These are phyloP conservation scores for Gymnopilus dilepis DNA, from an alignment of 768 basidiomycete species.

Conservation along the genomic window DNA sequence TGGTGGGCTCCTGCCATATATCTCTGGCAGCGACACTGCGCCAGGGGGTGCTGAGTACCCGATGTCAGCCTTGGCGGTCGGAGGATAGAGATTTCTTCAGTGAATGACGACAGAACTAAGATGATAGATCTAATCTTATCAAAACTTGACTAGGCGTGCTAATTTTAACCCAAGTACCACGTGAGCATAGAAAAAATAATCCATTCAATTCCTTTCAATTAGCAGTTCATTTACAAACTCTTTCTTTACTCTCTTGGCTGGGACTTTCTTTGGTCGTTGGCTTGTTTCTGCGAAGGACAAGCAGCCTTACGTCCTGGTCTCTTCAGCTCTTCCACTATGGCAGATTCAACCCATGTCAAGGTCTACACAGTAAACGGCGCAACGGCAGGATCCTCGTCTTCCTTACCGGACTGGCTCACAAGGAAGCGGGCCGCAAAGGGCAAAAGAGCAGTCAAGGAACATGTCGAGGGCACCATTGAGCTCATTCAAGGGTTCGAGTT, in stretches of 20 bases:
- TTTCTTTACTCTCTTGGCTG: too few species aligned
- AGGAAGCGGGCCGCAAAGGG: conserved; percentile 68
- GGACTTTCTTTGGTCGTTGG: neutral
- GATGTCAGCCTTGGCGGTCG: too few species aligned
- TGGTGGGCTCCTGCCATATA: too few species aligned
- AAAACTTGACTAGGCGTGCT: neutral
- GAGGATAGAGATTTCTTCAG: too few species aligned
- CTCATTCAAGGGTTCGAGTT: conserved; percentile 97
- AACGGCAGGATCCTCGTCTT: conserved; percentile 83
- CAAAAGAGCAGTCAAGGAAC: conserved; percentile 71
- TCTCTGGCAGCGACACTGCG: too few species aligned
- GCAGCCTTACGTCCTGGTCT: neutral
- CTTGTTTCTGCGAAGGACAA: neutral
- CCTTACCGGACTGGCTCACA: conserved; percentile 94
- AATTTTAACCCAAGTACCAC: neutral
- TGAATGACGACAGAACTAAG: too few species aligned
- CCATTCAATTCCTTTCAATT: neutral
- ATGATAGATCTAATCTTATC: neutral
- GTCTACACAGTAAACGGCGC: conserved; percentile 98
- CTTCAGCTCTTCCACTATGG: conserved; percentile 7
- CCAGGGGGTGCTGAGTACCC: too few species aligned
- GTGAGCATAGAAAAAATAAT: neutral
- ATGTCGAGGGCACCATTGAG: conserved; percentile 84
- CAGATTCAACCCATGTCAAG: conserved; percentile 43
- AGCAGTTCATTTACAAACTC: neutral